phyloP scores from a whole-genome alignment of 306 rosid species.

The Lotus japonicus region DNA sequence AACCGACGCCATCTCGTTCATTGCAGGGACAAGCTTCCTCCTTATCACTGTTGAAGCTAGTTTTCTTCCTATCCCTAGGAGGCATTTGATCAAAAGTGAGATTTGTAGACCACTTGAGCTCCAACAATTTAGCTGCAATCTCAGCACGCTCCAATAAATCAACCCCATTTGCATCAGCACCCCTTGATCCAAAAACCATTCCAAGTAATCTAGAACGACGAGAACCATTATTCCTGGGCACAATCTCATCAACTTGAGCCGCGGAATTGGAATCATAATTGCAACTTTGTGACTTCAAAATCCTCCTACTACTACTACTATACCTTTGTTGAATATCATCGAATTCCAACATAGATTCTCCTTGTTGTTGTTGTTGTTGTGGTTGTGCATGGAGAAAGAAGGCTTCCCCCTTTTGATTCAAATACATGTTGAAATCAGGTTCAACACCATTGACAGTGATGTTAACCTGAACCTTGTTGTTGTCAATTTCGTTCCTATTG shows the following conservation, averaged over 20 bases:
- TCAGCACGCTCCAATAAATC: conserved; percentile 73
- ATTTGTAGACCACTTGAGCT: conserved; percentile 85
- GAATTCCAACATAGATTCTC: conserved; percentile 28
- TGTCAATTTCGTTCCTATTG: conserved; percentile 58
- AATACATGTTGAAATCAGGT: conserved; percentile 60
- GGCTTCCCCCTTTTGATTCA: conserved; percentile 82
- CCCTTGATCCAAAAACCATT: conserved; percentile 50
- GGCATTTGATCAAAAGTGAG: conserved; percentile 29
- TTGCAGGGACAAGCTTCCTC: conserved; percentile 20
- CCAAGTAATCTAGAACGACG: conserved; percentile 49
- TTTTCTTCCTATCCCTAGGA: conserved; percentile 19
- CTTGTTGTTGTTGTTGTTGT: conserved; percentile 32
- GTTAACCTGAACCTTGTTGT: conserved; percentile 48
- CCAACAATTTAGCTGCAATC: conserved; percentile 79
- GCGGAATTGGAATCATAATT: conserved; percentile 27
- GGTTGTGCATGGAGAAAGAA: conserved; percentile 47
- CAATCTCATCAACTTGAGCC: conserved; percentile 30
- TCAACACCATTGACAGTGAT: conserved; percentile 76
- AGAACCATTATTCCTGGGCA: conserved; percentile 39
- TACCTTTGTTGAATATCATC: conserved; percentile 20
- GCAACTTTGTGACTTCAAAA: conserved; percentile 38
- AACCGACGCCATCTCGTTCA: conserved; percentile 4
- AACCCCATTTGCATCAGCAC: conserved; percentile 15
- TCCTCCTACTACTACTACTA: conserved; percentile 12
- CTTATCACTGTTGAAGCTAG: conserved; percentile 10